Conservation (phyloP, 495 filamentous ascomycete genomes). For the Xylaria flabelliformis region DNA sequence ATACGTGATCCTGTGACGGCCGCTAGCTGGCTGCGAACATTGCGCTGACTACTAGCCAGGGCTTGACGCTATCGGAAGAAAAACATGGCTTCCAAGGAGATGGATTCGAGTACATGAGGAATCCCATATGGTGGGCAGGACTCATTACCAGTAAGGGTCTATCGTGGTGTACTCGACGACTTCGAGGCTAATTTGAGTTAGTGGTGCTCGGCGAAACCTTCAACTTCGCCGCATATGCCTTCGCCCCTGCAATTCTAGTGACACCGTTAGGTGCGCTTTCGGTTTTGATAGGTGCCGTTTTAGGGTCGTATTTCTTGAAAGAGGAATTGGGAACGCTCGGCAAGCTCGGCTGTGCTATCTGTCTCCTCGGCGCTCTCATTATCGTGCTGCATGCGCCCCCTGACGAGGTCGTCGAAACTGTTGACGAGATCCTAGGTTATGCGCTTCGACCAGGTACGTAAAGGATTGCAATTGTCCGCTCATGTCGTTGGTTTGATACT, state of each 20-base stretch:
- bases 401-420: conserved; percentile 83
- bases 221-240: conserved; percentile 98
- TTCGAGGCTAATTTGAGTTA: conserved; percentile 39
- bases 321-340: conserved; percentile 88
- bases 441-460: conserved; percentile 85
- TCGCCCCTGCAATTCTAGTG: conserved; percentile 95
- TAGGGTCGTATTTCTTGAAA: conserved; percentile 92
- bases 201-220: conserved; percentile 87
- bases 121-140: conserved; percentile 93
- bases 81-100: conserved; percentile 95
- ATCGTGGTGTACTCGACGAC: neutral
- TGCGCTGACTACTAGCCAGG: conserved; percentile 56
- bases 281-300: conserved; percentile 91
- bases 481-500: conserved; percentile 29
- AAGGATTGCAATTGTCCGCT: neutral
- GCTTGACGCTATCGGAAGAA: conserved; percentile 87
- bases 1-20: conserved; percentile 28
- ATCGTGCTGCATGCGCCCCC: conserved; percentile 97
- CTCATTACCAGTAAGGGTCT: conserved; percentile 76
- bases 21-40: conserved; percentile 19
- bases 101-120: conserved; percentile 90
- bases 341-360: conserved; percentile 94
- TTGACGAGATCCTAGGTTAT: conserved; percentile 86
- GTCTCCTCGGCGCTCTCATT: conserved; percentile 93
- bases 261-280: conserved; percentile 92